phyloP scores from a whole-genome alignment of 2,329 filamentous ascomycete species.

The Penicillium brevicompactum region DNA sequence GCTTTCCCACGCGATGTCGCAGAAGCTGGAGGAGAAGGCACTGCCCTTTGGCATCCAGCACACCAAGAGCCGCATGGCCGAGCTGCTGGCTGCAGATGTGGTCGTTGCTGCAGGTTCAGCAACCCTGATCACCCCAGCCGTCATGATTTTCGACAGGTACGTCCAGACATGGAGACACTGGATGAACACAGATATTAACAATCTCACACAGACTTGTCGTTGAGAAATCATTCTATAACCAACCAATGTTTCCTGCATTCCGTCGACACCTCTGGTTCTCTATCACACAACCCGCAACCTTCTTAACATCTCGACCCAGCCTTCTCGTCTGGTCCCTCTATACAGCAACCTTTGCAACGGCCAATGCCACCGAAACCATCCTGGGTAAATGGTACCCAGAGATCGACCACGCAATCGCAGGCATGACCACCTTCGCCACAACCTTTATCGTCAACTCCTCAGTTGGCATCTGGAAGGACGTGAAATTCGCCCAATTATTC shows the following conservation, averaged over 20 bases:
- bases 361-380: slow-evolving; percentile 80
- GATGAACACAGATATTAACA: slow-evolving; percentile 13
- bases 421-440: slow-evolving; percentile 74
- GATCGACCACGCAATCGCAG: slow-evolving; percentile 66
- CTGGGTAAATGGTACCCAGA: slow-evolving; percentile 58
- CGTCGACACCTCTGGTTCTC: slow-evolving; percentile 37
- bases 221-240: slow-evolving; percentile 42
- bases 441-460: slow-evolving; percentile 76
- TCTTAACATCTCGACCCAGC: slow-evolving; percentile 44
- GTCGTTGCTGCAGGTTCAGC: slow-evolving; percentile 70
- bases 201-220: slow-evolving; percentile 40
- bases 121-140: slow-evolving; percentile 73
- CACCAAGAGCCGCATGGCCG: slow-evolving; percentile 38
- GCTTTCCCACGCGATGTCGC: slow-evolving; percentile 25
- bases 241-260: slow-evolving; percentile 37
- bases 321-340: slow-evolving; percentile 61
- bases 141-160: slow-evolving; percentile 80
- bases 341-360: slow-evolving; percentile 83
- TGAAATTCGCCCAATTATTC: slow-evolving; percentile 79
- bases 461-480: slow-evolving; percentile 79
- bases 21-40: slow-evolving; percentile 26
- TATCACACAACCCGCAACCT: slow-evolving; percentile 39
- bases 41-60: slow-evolving; percentile 32
- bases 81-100: slow-evolving; percentile 62
- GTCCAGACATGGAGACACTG: slow-evolving; percentile 11